A percentile compares a stretch with the other conserved stretches of the same genome.
Evolutionary conservation across 257 asterid species (phyloP).

Genomic region (Dorcoceras hygrometricum): DNA sequence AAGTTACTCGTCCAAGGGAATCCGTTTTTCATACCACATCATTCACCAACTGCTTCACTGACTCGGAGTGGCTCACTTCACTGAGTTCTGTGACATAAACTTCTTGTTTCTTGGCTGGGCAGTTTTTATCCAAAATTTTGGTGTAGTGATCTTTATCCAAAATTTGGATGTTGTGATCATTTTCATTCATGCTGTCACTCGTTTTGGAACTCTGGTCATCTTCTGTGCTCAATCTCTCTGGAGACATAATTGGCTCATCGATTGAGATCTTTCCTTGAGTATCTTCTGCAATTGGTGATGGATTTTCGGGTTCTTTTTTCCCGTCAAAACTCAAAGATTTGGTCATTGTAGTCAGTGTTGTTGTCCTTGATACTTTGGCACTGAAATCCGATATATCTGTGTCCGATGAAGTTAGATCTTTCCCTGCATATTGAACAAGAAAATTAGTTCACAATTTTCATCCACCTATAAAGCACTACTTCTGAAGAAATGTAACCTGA

Average conservation of each 20-base stretch:
- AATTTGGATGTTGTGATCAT: constrained; percentile 25
- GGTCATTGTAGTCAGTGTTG: constrained; percentile 29
- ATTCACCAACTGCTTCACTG: constrained; percentile 31
- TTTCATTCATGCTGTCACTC: constrained; percentile 19
- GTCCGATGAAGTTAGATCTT: constrained; percentile 38
- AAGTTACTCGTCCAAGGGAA: neutral
- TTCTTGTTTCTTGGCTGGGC: constrained; percentile 20
- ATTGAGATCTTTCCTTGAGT: constrained; percentile 20
- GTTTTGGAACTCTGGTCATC: constrained; percentile 21
- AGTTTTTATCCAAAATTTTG: constrained; percentile 20
- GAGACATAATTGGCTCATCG: constrained; percentile 15
- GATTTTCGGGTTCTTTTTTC: constrained; percentile 26
- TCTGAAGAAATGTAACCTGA: constrained; percentile 28
- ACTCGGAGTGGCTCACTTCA: constrained; percentile 26
- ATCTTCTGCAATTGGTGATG: constrained; percentile 23
- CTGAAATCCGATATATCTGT: constrained; percentile 29
- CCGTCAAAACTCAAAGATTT: constrained; percentile 27
- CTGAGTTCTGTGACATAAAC: constrained; percentile 16
- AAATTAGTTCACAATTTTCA: constrained; percentile 8
- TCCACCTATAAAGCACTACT: neutral
- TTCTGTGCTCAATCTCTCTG: constrained; percentile 22
- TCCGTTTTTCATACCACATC: constrained; percentile 33
- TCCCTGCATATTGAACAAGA: constrained; percentile 22
- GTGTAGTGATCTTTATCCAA: constrained; percentile 28
- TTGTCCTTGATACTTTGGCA: constrained; percentile 32